Evolutionary conservation across 805 yeast genomes (phyloP).

Genomic region (Sugiyamaella floridensis): DNA sequence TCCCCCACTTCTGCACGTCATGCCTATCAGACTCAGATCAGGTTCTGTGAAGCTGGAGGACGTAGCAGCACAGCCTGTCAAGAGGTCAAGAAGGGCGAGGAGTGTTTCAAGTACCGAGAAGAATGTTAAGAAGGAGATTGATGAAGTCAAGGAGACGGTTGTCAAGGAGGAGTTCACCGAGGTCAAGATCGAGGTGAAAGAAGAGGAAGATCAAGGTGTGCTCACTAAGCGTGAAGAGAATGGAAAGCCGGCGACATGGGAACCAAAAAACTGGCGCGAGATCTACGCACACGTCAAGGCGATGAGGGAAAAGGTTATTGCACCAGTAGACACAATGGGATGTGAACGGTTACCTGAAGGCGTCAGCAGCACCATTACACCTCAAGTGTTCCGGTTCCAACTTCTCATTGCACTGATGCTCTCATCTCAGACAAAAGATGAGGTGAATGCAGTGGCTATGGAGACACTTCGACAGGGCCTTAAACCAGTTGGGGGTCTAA

Average conservation of each 20-base stretch:
- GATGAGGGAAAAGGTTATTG: slow-evolving; percentile 58
- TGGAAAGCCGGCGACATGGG: neutral
- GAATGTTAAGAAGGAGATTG: no score
- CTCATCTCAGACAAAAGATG: slow-evolving; percentile 89
- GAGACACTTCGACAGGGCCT: slow-evolving; percentile 46
- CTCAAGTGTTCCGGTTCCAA: slow-evolving; percentile 54
- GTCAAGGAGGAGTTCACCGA: neutral
- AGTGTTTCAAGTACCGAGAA: no score
- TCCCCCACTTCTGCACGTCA: no score
- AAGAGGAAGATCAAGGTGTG: neutral
- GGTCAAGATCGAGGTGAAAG: neutral
- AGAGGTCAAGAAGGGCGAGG: no score
- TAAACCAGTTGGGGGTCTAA: slow-evolving; percentile 36
- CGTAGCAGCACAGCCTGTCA: no score
- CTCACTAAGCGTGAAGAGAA: neutral
- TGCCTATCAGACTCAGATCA: no score
- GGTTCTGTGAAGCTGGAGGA: no score
- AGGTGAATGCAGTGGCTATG: slow-evolving; percentile 72
- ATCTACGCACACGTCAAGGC: slow-evolving; percentile 37
- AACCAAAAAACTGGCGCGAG: slow-evolving; percentile 26
- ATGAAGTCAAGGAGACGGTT: no score
- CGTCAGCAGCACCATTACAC: slow-evolving; percentile 25
- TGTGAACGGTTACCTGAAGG: slow-evolving; percentile 54
- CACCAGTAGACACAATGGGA: slow-evolving; percentile 89
- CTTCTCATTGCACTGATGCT: slow-evolving; percentile 74